Evolutionary conservation across 768 basidiomycete species (phyloP), one percentile per base, ranked within the genome.

Genomic region (Russula virescens): DNA sequence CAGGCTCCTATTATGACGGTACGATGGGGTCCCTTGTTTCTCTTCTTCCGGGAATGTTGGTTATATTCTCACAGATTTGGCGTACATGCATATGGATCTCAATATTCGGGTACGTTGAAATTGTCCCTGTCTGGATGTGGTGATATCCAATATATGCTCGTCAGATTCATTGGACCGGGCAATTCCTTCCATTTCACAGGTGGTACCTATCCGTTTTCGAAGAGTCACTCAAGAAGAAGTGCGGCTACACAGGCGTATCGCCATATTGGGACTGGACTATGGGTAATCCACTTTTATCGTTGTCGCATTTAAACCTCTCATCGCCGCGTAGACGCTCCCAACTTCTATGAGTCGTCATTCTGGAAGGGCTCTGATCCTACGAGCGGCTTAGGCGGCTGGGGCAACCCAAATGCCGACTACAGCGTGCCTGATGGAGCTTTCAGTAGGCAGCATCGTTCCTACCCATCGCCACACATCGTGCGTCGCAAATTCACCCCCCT

Each of bases 401-500:
- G 72, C 9, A 60, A 67, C 49, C 69, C 68, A 9, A 48, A 60
- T 5, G 51, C 62, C 16, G 68, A 73, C 54, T 58, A 62, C 58
- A 58, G 56, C 31, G 69, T 73, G 3, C 60, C 66, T 11, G 65
- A 70, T 50, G 75, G 75, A 45, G 75, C 65, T 5, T 73, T 75
- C 64, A 67, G 68, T 16, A 54, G 61, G 38, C 61, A 72, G 56
- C 58, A 61, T 13, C 61, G 73, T 14, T 64, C 74, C 13, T 76
- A 76, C 49, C 75, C 75, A 14, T 64, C 65, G n/a, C 70, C 72
- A 35, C 75, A 76, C 64, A 65, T 54, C 25, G 23, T 75, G 31
- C 72, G 75, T n/a, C 69, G 75, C 13, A 72, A 72, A 52, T 77
- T 70, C 68, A 73, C 71, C 1, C 70, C 72, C 13, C 70, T 70